Percentiles rank a stretch among this genome's conserved stretches.
phyloP scores from a whole-genome alignment of 805 yeast genomes.

The Nakazawaea populi region DNA sequence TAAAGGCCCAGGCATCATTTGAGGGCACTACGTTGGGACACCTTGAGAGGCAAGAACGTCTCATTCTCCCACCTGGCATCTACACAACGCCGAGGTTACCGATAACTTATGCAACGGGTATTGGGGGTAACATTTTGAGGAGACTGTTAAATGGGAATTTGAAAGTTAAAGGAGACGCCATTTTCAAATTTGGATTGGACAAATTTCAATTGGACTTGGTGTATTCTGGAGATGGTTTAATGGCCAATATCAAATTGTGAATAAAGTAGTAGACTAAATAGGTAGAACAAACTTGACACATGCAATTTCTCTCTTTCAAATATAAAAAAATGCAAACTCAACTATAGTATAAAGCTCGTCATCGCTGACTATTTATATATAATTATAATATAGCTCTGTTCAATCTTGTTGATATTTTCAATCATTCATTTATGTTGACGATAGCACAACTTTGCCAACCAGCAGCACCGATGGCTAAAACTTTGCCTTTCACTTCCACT shows the following conservation, averaged over 20 bases:
- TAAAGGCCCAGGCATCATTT: conserved; percentile 42
- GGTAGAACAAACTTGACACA: too few relatives aligned
- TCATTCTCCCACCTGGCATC: conserved; percentile 47
- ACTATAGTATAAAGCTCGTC: too few relatives aligned
- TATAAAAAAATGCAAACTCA: too few relatives aligned
- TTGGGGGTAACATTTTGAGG: conserved; percentile 43
- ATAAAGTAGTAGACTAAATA: too few relatives aligned
- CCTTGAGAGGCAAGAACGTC: conserved; percentile 31
- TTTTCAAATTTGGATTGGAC: conserved; percentile 33
- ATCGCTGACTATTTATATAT: too few relatives aligned
- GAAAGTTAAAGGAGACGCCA: conserved; percentile 39
- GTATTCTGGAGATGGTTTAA: conserved; percentile 39
- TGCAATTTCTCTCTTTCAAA: too few relatives aligned
- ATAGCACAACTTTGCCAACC: conserved; percentile 82
- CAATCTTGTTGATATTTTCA: too few relatives aligned
- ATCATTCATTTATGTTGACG: conserved; percentile 16
- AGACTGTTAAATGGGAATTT: conserved; percentile 47
- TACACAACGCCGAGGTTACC: conserved; percentile 46
- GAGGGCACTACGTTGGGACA: conserved; percentile 42
- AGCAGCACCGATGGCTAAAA: conserved; percentile 61
- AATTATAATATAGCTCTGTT: too few relatives aligned
- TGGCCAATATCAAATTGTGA: conserved; percentile 30
- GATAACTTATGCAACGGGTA: conserved; percentile 36
- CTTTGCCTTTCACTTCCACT: conserved; percentile 30
- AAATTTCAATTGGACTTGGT: conserved; percentile 33